A percentile compares a stretch with the other conserved stretches of the same genome.
Evolutionary conservation across 768 basidiomycete species (phyloP).

Genomic region (Collybia sordida): DNA sequence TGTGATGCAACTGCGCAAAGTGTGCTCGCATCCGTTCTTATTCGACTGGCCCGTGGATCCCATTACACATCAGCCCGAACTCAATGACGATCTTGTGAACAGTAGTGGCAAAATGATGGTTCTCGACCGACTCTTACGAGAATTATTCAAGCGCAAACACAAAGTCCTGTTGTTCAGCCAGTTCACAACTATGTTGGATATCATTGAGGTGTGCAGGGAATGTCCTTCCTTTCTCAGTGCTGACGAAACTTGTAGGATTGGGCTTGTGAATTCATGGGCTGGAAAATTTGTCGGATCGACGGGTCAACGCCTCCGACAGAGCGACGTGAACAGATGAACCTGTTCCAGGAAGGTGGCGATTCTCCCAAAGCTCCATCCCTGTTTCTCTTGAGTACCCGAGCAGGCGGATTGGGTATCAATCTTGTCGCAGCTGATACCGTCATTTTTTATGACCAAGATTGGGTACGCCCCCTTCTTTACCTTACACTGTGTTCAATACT

Average conservation of each 20-base stretch:
- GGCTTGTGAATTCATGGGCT: conserved; percentile 82
- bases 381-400: conserved; percentile 79
- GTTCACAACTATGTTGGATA: conserved; percentile 95
- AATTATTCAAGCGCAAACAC: conserved; percentile 75
- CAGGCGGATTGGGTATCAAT: conserved; percentile 81
- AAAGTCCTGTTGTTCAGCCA: conserved; percentile 90
- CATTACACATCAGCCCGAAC: conserved; percentile 54
- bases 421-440: conserved; percentile 86
- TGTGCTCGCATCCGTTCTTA: conserved; percentile 89
- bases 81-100: conserved; percentile 80
- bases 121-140: conserved; percentile 82
- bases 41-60: conserved; percentile 82
- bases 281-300: conserved; percentile 89
- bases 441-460: conserved; percentile 92
- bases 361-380: conserved; percentile 61
- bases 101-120: conserved; percentile 98
- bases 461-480: conserved; percentile 48
- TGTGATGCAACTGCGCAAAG: conserved; percentile 97
- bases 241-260: conserved; percentile 58
- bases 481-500: not conserved
- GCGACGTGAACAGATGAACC: conserved; percentile 81
- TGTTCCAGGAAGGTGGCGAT: conserved; percentile 76
- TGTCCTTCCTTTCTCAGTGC: not conserved
- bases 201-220: conserved; percentile 68
- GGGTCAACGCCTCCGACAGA: conserved; percentile 80